Base-by-base conservation (phyloP, 1,284 basidiomycete species). In the Sporisorium exsertum region DNA sequence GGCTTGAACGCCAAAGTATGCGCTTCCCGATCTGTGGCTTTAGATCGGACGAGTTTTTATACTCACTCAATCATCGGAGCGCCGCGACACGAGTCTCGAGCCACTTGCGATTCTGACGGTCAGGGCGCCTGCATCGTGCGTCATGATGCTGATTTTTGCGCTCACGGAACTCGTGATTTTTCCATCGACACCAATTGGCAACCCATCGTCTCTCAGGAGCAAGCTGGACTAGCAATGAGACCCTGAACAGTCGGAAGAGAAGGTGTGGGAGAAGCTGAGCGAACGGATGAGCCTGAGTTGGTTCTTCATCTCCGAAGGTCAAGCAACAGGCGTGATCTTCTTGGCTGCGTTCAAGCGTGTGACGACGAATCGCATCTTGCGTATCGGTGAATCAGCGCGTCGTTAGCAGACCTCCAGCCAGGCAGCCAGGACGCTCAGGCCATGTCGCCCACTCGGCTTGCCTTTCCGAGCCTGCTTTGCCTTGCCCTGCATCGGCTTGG, bases 111-210 rank as follows among this genome's bases (percentile, higher is more conserved):
- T 43, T 43, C n/a, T 20, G n/a, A 43, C 3, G 18, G 40, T 9
- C n/a, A 18, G 40, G 4, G 24, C 18, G 18, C 26, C 50, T 58
- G 65, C 65, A 50, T 51, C 50, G 59, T 68, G 65, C 65, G 65
- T 68, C 65, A 68, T 63, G 27, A 43, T 62, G 65, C 65, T 46
- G 51, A 22, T 47, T n/a, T 50, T 54, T 20, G 29, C 46, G 12
- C 29, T 24, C 37, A 40, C 37, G 18, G 37, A 8, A 13, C 37
- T 18, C 16, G 4, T 40, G 8, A 43, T 8, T 43, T 20, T 43
- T 43, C 45, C 22, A 12, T 16, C 45, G 26, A 47, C 45, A 22
- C 10, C 29, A 5, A 10, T 32, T 32, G 29, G 10, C 29, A 32
- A 5, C 10, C 35, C 18, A 40, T 40, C 37, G 20, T 9, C 40